A percentile compares a stretch with the other conserved stretches of the same genome.
Conservation (phyloP, 148 eudicot species). For the Chenopodium formosanum region DNA sequence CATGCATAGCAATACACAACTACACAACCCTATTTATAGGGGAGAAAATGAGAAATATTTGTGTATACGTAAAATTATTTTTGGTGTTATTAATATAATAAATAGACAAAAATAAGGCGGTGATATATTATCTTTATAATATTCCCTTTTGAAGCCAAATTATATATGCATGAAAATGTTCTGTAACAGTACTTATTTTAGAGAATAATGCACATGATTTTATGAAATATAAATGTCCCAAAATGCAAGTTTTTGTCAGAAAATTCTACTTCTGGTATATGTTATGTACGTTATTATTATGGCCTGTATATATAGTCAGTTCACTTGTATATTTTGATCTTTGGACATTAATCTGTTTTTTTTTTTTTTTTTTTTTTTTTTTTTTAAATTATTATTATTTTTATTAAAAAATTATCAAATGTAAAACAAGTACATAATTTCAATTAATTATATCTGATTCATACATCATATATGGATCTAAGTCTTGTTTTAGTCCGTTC, state of each 20-base stretch:
- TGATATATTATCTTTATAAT: background rate
- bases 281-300: background rate
- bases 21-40: slow-evolving; percentile 3
- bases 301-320: too few relatives aligned
- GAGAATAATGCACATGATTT: background rate
- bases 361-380: too few relatives aligned
- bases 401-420: too few relatives aligned
- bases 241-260: background rate
- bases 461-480: too few relatives aligned
- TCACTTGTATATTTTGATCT: too few relatives aligned
- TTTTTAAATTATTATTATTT: too few relatives aligned
- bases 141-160: background rate
- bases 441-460: too few relatives aligned
- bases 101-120: background rate
- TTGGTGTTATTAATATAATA: too few relatives aligned
- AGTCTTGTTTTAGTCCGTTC: too few relatives aligned
- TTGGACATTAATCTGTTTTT: too few relatives aligned
- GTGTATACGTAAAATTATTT: background rate
- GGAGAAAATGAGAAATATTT: background rate
- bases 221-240: background rate
- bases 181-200: too few relatives aligned
- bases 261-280: background rate
- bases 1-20: background rate
- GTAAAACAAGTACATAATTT: too few relatives aligned
- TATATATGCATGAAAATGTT: background rate